These are phyloP conservation scores for Spergularia bocconei DNA, from an alignment of 148 eudicot species.

Conservation along the genomic window DNA sequence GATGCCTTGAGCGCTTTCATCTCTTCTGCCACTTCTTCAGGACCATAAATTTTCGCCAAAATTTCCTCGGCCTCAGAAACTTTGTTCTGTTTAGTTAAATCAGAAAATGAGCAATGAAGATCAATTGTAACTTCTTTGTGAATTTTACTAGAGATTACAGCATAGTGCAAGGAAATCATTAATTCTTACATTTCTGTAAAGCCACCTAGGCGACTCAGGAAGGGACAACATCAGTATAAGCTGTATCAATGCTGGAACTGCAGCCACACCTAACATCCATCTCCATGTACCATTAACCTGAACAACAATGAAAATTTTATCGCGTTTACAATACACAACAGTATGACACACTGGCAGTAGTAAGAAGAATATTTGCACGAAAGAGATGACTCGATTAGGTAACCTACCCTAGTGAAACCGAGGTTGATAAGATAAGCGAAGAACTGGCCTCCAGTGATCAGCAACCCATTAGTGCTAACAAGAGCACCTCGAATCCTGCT, in stretches of 20 bases:
- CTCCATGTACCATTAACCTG: slow-evolving; percentile 42
- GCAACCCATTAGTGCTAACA: slow-evolving; percentile 42
- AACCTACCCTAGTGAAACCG: slow-evolving; percentile 33
- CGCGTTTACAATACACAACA: not conserved
- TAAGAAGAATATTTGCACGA: not conserved
- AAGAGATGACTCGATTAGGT: not conserved
- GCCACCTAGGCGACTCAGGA: slow-evolving; percentile 40
- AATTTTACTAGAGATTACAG: not conserved
- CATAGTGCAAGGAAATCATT: not conserved
- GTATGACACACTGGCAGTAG: not conserved
- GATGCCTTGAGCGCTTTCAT: slow-evolving; percentile 57
- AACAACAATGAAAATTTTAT: not conserved
- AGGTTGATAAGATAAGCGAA: slow-evolving; percentile 37
- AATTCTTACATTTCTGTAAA: slow-evolving; percentile 29
- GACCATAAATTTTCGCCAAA: slow-evolving; percentile 59
- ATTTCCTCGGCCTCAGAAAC: slow-evolving; percentile 56
- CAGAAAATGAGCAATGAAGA: not conserved
- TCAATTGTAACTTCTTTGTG: not conserved
- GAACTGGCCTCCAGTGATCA: slow-evolving; percentile 44
- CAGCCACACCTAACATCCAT: slow-evolving; percentile 45
- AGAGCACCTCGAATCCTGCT: slow-evolving; percentile 41
- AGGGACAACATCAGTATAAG: slow-evolving; percentile 30
- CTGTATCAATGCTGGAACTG: slow-evolving; percentile 30
- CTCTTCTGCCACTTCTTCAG: slow-evolving; percentile 66
- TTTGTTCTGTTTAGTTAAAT: slow-evolving; percentile 39